phyloP scores from a whole-genome alignment of 768 basidiomycete species.

The Agaricus blazei region DNA sequence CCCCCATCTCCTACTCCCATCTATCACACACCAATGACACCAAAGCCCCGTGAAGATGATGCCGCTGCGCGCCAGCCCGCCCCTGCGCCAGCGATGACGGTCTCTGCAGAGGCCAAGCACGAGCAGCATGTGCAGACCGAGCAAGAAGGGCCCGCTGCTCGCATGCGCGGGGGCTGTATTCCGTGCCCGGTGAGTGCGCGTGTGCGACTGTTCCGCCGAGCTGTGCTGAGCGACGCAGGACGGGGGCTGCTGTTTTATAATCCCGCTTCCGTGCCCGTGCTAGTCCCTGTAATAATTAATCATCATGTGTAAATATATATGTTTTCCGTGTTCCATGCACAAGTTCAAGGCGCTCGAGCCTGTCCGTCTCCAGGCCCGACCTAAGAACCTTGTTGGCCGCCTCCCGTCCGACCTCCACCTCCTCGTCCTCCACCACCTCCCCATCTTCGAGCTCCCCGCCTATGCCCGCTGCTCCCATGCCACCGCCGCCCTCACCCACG shows the following conservation, averaged over 20 bases:
- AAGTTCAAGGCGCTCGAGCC: slow-evolving; percentile 87
- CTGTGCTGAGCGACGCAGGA: slow-evolving; percentile 15
- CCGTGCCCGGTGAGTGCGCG: slow-evolving; percentile 19
- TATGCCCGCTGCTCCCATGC: slow-evolving; percentile 68
- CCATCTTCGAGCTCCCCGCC: slow-evolving; percentile 75
- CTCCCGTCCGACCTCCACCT: slow-evolving; percentile 78
- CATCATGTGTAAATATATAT: slow-evolving; percentile 4
- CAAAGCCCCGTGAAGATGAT: background rate
- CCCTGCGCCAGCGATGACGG: slow-evolving; percentile 12
- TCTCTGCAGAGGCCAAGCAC: slow-evolving; percentile 5
- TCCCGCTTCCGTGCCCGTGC: slow-evolving; percentile 28
- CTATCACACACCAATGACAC: background rate
- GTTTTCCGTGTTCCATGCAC: slow-evolving; percentile 47
- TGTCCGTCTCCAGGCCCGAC: slow-evolving; percentile 34
- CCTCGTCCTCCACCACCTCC: slow-evolving; percentile 65
- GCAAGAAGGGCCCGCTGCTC: slow-evolving; percentile 12
- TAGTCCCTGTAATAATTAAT: background rate
- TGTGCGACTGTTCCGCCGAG: background rate
- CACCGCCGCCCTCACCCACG: slow-evolving; percentile 54
- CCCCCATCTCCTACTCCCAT: too few species aligned
- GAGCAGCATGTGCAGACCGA: slow-evolving; percentile 9
- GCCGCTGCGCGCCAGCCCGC: slow-evolving; percentile 14
- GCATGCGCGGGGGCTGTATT: slow-evolving; percentile 23
- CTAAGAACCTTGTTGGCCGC: slow-evolving; percentile 54
- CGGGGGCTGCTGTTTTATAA: slow-evolving; percentile 30